Conservation (phyloP, 108 stramenopile species). For the Cyclotella distinguenda region DNA sequence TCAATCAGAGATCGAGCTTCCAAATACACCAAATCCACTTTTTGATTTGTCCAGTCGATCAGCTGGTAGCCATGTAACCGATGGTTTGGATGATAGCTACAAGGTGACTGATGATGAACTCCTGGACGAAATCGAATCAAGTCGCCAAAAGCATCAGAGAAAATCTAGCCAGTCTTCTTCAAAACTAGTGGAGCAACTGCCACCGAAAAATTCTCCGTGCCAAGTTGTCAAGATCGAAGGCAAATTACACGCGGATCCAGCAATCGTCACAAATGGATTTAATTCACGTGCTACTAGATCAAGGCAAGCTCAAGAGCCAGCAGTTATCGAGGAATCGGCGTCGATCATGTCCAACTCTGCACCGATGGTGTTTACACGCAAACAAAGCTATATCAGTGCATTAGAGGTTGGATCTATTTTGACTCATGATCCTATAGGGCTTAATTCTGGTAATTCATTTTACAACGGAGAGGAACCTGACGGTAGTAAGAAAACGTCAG, state of each 20-base stretch:
- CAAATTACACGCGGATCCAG: no score
- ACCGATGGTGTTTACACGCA: conserved; percentile 3
- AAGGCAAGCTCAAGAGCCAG: neutral
- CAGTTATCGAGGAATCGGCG: neutral
- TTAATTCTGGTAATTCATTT: conserved; percentile 1
- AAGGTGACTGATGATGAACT: conserved; percentile 14
- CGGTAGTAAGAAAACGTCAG: no score
- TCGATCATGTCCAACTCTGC: neutral
- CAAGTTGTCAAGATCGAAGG: no score
- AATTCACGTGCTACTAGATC: neutral
- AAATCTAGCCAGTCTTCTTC: no score
- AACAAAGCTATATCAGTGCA: conserved; percentile 5
- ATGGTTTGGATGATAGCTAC: conserved; percentile 4
- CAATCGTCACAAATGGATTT: no score
- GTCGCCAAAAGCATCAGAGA: no score
- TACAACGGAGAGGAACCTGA: neutral
- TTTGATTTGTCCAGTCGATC: no score
- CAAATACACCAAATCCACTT: no score
- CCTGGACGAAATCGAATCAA: no score
- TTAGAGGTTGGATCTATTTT: neutral
- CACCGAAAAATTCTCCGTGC: no score
- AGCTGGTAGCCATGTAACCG: neutral
- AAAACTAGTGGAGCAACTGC: no score
- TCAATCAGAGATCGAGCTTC: no score
- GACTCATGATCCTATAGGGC: neutral